A percentile compares a stretch with the other conserved stretches of the same genome.
Conservation (phyloP, 192 early-diverging fungal genomes). For the Geranomyces variabilis region DNA sequence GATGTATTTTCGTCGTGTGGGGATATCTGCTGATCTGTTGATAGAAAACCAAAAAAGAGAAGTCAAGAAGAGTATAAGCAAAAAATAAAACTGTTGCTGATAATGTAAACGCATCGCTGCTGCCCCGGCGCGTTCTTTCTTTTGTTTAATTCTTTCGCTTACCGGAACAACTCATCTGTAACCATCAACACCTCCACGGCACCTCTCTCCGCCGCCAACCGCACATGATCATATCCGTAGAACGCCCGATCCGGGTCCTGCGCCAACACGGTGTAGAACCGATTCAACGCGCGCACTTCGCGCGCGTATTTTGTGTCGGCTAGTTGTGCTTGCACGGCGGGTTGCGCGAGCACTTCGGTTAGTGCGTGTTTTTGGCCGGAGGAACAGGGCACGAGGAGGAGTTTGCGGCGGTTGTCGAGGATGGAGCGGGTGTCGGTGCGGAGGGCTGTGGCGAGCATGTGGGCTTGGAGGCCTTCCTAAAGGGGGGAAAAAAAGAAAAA, state of each 20-base stretch:
- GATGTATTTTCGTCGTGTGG: conserved; percentile 84
- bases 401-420: conserved; percentile 85
- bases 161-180: conserved; percentile 90
- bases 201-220: conserved; percentile 78
- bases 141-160: too few relatives aligned
- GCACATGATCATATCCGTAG: conserved; percentile 88
- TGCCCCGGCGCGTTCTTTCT: too few relatives aligned
- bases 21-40: conserved; percentile 81
- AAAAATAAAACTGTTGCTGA: too few relatives aligned
- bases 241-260: conserved; percentile 88
- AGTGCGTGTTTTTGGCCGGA: conserved; percentile 97
- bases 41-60: conserved; percentile 17
- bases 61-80: not conserved
- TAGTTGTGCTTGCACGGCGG: conserved; percentile 73
- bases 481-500: conserved; percentile 17
- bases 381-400: conserved; percentile 89
- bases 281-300: conserved; percentile 80
- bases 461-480: conserved; percentile 83
- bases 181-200: conserved; percentile 89
- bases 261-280: conserved; percentile 90
- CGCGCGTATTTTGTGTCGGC: conserved; percentile 90
- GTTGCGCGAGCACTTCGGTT: conserved; percentile 89
- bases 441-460: conserved; percentile 83
- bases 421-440: conserved; percentile 77
- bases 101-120: too few relatives aligned